These are phyloP conservation scores for Helicostylum pulchrum DNA, from an alignment of 192 early-diverging fungal species.

Conservation along the genomic window DNA sequence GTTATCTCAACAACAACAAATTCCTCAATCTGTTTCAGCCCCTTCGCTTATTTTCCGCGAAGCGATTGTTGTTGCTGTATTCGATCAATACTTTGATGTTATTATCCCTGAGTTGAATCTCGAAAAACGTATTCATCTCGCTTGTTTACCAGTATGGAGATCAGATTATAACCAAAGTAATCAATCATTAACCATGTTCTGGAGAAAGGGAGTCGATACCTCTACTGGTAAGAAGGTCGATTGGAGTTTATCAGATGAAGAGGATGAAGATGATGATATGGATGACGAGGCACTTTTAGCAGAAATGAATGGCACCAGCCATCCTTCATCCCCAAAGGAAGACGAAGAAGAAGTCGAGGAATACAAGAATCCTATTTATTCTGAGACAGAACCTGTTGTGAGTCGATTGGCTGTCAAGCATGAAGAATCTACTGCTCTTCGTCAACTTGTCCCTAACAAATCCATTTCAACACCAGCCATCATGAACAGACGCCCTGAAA, in stretches of 20 bases:
- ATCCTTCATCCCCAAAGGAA: background rate
- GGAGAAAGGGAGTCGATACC: conserved; percentile 47
- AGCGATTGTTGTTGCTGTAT: conserved; percentile 65
- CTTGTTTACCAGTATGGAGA: conserved; percentile 45
- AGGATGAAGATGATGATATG: conserved; percentile 49
- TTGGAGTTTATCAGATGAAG: conserved; percentile 36
- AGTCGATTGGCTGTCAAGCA: background rate
- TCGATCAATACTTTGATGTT: conserved; percentile 70
- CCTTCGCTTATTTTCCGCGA: conserved; percentile 47
- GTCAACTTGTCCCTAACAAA: background rate
- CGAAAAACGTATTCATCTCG: conserved; percentile 64
- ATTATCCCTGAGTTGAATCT: conserved; percentile 66
- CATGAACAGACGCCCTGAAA: conserved; percentile 3
- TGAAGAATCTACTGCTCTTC: background rate
- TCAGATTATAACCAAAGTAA: conserved; percentile 17
- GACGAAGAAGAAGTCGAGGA: background rate
- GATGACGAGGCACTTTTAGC: conserved; percentile 38
- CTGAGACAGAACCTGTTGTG: background rate
- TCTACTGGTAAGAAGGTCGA: conserved; percentile 25
- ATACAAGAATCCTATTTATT: background rate
- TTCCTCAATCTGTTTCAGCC: background rate
- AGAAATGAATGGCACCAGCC: conserved; percentile 9
- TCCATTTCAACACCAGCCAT: conserved; percentile 8
- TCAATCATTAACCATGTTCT: conserved; percentile 45
- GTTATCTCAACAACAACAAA: conserved; percentile 33